Evolutionary conservation across 1,284 basidiomycete genomes (phyloP), one percentile per base, ranked within the genome.

Genomic region (Sphaerobolus stellatus): DNA sequence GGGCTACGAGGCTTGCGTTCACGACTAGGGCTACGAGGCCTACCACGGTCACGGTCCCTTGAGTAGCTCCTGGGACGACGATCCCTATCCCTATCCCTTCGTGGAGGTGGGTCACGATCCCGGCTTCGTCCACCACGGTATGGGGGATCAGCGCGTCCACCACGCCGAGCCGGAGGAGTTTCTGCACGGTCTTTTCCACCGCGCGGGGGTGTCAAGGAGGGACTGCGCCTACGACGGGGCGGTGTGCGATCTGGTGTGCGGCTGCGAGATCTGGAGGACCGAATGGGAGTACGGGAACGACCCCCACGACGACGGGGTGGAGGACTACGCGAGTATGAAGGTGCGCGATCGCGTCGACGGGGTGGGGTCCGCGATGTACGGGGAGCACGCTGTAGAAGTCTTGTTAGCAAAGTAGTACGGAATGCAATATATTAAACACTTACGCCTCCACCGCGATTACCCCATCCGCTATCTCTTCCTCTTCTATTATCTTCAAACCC

Each of bases 61-160:
- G 67, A 62, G 46, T 73, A 62, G 36, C 70, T 63, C 18, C 68
- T 63, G 68, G 14, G 77, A 29, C 3, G 75, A 8, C 72, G 71
- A 14, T 33, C 20, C 43, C 16, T 41, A 22, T 49, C 56, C 24
- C 45, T 56, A 40, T 82, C 76, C 36, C 80, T 73, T 6, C 82
- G 75, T 2, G 76, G 68, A 28, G 82, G 83, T 0, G 86, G 84
- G 62, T 81, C 83, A 20, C 80, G 78, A 55, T 80, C 83, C 59
- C 70, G 67, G 13, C 60, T 60, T 33, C 70, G 69, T 33, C 74
- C 71, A 56, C 18, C 70, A 65, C 29, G 70, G 72, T 47, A 72
- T 59, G 64, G 77, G 71, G 36, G 78, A 73, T 5, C 78, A 74
- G 25, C n/a, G n/a, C n/a, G n/a, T n/a, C n/a, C n/a, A n/a, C n/a